phyloP scores from a whole-genome alignment of 495 filamentous ascomycete genomes.

The Podospora conica region DNA sequence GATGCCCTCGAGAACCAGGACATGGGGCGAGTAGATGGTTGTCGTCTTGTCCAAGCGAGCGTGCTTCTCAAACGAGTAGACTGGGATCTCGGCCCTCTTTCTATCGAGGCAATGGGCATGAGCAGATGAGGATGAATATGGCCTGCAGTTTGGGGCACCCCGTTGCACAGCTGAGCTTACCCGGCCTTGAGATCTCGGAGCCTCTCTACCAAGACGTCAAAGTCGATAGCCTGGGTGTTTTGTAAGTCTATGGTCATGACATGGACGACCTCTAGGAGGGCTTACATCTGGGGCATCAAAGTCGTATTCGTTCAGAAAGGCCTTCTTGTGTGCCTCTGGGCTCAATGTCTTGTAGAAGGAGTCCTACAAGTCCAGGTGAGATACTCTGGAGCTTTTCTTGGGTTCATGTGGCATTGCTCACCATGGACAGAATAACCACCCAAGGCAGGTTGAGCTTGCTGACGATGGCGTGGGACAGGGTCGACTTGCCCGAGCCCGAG shows the following conservation, averaged over 20 bases:
- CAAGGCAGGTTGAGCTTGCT: constrained; percentile 84
- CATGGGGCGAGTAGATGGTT: constrained; percentile 90
- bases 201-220: constrained; percentile 77
- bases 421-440: constrained; percentile 97
- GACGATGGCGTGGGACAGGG: constrained; percentile 85
- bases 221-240: constrained; percentile 69
- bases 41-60: constrained; percentile 71
- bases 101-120: constrained; percentile 39
- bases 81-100: constrained; percentile 84
- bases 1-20: constrained; percentile 92
- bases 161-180: constrained; percentile 44
- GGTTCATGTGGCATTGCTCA: constrained; percentile 33
- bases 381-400: neutral
- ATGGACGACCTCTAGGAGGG: neutral
- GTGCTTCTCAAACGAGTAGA: constrained; percentile 95
- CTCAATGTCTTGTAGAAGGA: constrained; percentile 89
- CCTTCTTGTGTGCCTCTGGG: constrained; percentile 63
- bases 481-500: constrained; percentile 97
- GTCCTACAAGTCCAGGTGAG: constrained; percentile 51
- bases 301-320: constrained; percentile 88
- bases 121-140: neutral
- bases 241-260: neutral
- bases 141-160: neutral
- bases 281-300: constrained; percentile 78
- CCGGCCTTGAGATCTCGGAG: constrained; percentile 82